Evolutionary conservation across 1,284 basidiomycete species (phyloP).

Genomic region (Pseudozyma tsukubaensis): DNA sequence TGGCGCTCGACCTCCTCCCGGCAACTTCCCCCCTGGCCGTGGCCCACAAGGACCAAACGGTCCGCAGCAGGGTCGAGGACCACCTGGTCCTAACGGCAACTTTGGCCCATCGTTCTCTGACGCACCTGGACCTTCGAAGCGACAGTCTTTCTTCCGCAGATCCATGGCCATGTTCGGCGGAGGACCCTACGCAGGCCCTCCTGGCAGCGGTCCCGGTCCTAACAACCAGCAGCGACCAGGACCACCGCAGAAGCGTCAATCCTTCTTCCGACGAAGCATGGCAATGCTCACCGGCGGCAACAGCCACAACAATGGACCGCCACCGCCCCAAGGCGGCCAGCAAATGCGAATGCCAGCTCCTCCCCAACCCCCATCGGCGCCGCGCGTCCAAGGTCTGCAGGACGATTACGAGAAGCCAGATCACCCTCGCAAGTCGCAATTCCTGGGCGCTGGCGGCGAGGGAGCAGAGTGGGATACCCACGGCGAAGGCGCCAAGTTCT

Average conservation of each 20-base stretch:
- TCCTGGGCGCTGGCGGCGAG: constrained; percentile 54
- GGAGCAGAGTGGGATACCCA: constrained; percentile 63
- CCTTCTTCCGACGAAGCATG: constrained; percentile 55
- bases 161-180: constrained; percentile 55
- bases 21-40: constrained; percentile 15
- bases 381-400: constrained; percentile 50
- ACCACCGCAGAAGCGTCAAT: constrained; percentile 38
- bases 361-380: constrained; percentile 27
- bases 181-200: constrained; percentile 13
- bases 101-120: constrained; percentile 52
- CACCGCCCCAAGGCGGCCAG: constrained; percentile 15
- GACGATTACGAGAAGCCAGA: constrained; percentile 55
- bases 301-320: background rate
- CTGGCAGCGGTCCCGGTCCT: constrained; percentile 15
- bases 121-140: constrained; percentile 35
- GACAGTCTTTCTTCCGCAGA: constrained; percentile 52
- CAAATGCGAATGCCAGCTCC: constrained; percentile 34
- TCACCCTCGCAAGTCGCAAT: constrained; percentile 54
- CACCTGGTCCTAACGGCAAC: constrained; percentile 18
- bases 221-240: constrained; percentile 10
- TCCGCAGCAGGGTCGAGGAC: constrained; percentile 12
- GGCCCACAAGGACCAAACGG: constrained; percentile 12
- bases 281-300: background rate
- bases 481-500: constrained; percentile 61
- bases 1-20: constrained; percentile 22